Evolutionary conservation across 805 yeast genomes (phyloP), one percentile per base, ranked within the genome.

Genomic region (Wickerhamomyces queroliae): DNA sequence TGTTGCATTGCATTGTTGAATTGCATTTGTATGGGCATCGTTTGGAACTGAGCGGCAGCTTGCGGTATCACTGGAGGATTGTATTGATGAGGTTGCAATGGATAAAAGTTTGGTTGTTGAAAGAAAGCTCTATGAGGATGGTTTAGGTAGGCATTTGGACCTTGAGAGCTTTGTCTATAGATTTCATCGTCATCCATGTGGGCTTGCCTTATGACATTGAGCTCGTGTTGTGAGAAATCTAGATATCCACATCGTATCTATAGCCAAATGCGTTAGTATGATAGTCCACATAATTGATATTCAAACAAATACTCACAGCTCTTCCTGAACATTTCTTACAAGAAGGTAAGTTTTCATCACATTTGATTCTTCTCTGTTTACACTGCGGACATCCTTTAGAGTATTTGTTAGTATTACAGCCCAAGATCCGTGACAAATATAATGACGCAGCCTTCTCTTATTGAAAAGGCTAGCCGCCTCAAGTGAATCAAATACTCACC

Each of bases 361-460:
- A 79, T 48, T 78, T 79, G 48, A 79, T 70, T 19, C 81, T 60
- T 22, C 84, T 63, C 39, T 66, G 64, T 46, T 78, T 78, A 56
- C 86, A 79, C 32, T 78, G 76, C 5, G 74, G 76, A 55, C 91
- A 83, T 10, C 91, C 90, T 41, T 67, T 52, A 48, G 77, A 84
- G 17, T 10, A 4, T 17, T 13, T 32, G 18, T 20, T 21, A 21
- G 35, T 21, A 21, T 22, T n/a, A n/a, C n/a, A n/a, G n/a, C n/a
- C n/a, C n/a, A n/a, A n/a, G n/a, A n/a, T n/a, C n/a, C n/a, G n/a
- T n/a, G n/a, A n/a, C n/a, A n/a, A n/a, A n/a, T n/a, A n/a, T n/a
- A n/a, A n/a, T n/a, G n/a, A n/a, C n/a, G n/a, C n/a, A n/a, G n/a
- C n/a, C n/a, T n/a, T n/a, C n/a, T n/a, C 21, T 15, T 15, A 12